These are phyloP conservation scores for Fusarium sacchari DNA, from an alignment of 2,329 filamentous ascomycete species.

Conservation along the genomic window DNA sequence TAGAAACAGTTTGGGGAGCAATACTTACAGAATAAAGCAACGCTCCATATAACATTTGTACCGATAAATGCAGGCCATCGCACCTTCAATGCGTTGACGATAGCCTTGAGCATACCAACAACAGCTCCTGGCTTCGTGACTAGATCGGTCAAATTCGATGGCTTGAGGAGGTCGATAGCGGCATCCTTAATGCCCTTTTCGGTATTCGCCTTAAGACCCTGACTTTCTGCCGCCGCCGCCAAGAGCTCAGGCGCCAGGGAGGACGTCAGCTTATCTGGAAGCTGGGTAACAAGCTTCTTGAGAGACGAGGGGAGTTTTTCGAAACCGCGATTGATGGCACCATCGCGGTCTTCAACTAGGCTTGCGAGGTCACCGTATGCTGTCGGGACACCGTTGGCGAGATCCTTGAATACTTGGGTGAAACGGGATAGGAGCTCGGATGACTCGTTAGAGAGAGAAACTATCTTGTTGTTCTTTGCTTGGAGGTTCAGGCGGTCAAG, in stretches of 20 bases:
- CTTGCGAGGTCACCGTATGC: slow-evolving; percentile 86
- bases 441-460: slow-evolving; percentile 85
- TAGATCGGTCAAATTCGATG: slow-evolving; percentile 80
- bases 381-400: slow-evolving; percentile 91
- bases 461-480: slow-evolving; percentile 85
- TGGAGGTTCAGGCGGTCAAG: slow-evolving; percentile 87
- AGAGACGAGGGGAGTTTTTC: slow-evolving; percentile 80
- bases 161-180: slow-evolving; percentile 73
- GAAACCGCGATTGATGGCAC: slow-evolving; percentile 67
- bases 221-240: slow-evolving; percentile 80
- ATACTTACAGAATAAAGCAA: slow-evolving; percentile 83
- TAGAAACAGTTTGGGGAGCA: background rate
- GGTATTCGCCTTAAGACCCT: slow-evolving; percentile 68
- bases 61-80: slow-evolving; percentile 92
- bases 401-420: slow-evolving; percentile 89
- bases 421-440: slow-evolving; percentile 85
- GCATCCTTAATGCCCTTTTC: slow-evolving; percentile 68
- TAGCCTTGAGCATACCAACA: slow-evolving; percentile 85
- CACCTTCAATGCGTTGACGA: slow-evolving; percentile 86
- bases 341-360: slow-evolving; percentile 70
- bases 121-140: slow-evolving; percentile 89
- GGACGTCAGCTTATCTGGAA: slow-evolving; percentile 83
- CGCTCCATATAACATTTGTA: slow-evolving; percentile 89
- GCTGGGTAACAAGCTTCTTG: slow-evolving; percentile 84
- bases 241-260: slow-evolving; percentile 83